A percentile compares a stretch with the other conserved stretches of the same genome.
Evolutionary conservation across 495 filamentous ascomycete species (phyloP).

Genomic region (Aspergillus diversus): DNA sequence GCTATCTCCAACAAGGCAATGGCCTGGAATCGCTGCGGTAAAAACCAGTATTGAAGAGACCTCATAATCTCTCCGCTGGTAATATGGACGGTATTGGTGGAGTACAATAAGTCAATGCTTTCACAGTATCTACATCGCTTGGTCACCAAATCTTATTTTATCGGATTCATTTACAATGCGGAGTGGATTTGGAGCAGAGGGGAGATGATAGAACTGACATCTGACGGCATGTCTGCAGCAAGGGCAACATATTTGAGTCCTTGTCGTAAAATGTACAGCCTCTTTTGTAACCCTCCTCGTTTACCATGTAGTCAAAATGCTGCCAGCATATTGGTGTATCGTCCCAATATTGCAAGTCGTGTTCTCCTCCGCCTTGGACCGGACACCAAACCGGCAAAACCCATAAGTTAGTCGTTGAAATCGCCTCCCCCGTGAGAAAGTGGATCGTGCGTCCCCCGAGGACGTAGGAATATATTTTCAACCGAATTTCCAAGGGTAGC

Average conservation of each 20-base stretch:
- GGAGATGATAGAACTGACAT: neutral
- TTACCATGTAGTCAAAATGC: too few relatives aligned
- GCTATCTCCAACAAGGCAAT: too few relatives aligned
- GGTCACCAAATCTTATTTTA: too few relatives aligned
- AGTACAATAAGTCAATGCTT: too few relatives aligned
- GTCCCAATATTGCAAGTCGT: neutral
- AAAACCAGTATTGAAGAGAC: too few relatives aligned
- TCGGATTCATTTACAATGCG: too few relatives aligned
- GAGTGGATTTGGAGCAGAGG: too few relatives aligned
- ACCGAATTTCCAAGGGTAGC: neutral
- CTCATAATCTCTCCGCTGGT: too few relatives aligned
- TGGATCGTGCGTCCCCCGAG: neutral
- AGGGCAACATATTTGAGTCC: neutral
- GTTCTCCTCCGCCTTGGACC: neutral
- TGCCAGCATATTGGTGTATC: neutral
- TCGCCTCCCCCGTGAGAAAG: neutral
- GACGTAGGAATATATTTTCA: neutral
- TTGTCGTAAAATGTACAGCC: neutral
- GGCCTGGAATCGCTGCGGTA: too few relatives aligned
- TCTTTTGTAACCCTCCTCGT: too few relatives aligned
- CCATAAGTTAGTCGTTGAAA: neutral
- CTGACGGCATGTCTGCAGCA: neutral
- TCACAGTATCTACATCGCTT: too few relatives aligned
- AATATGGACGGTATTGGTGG: too few relatives aligned
- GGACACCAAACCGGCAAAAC: neutral